Percentiles rank a stretch among this genome's conserved stretches.
phyloP scores from a whole-genome alignment of 1,284 basidiomycete genomes.

The Sporisorium graminicola region DNA sequence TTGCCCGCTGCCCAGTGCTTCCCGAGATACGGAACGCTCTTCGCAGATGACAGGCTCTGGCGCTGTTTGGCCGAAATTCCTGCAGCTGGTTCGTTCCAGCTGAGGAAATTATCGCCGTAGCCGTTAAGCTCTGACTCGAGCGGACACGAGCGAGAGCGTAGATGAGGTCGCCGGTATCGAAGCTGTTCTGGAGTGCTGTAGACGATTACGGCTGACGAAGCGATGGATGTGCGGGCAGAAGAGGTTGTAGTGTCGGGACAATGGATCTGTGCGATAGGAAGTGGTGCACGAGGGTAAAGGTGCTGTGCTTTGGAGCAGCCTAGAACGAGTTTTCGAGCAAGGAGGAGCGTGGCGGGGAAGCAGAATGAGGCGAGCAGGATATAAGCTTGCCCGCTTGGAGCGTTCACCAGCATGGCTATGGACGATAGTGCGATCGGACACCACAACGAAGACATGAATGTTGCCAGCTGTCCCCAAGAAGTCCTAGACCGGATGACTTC shows the following conservation, averaged over 20 bases:
- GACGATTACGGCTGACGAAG: constrained; percentile 15
- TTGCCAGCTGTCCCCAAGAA: neutral
- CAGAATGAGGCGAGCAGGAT: constrained; percentile 16
- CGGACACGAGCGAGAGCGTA: constrained; percentile 24
- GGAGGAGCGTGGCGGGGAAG: constrained; percentile 6
- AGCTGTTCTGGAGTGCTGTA: neutral
- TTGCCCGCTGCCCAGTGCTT: constrained; percentile 45
- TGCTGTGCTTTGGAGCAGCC: neutral
- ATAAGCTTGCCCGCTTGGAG: neutral
- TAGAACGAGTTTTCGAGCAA: constrained; percentile 10
- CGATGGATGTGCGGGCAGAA: constrained; percentile 6
- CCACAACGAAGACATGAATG: constrained; percentile 7
- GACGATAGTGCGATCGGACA: constrained; percentile 9
- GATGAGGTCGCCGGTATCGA: constrained; percentile 15
- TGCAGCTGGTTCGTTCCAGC: neutral
- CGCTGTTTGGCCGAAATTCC: constrained; percentile 2
- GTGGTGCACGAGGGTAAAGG: no score
- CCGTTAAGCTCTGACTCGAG: constrained; percentile 30
- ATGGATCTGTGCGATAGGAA: neutral
- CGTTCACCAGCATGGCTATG: constrained; percentile 1
- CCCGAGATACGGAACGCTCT: constrained; percentile 33
- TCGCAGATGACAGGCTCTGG: constrained; percentile 13
- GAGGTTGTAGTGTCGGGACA: neutral
- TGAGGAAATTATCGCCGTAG: constrained; percentile 9
- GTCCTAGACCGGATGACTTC: neutral